Evolutionary conservation across 441 rosid species (phyloP).

Genomic region (Euphorbia schlechtendalii): DNA sequence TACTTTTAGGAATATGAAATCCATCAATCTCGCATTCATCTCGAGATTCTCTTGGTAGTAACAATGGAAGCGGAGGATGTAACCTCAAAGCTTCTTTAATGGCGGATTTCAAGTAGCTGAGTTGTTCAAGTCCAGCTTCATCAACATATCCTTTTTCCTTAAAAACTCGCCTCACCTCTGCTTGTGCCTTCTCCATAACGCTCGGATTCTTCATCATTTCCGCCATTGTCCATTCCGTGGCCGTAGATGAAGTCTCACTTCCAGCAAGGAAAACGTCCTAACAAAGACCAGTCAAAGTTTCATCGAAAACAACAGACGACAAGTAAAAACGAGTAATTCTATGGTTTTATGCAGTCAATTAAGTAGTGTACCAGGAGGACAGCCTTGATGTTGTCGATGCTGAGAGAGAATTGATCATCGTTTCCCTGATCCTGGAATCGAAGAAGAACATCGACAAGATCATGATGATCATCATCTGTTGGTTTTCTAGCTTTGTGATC

Average conservation of each 20-base stretch:
- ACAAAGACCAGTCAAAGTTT: background rate
- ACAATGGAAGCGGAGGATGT: background rate
- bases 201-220: conserved; percentile 1
- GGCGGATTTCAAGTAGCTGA: background rate
- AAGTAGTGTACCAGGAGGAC: background rate
- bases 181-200: no score
- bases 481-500: background rate
- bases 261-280: conserved; percentile 1
- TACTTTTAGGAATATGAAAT: background rate
- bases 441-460: conserved; percentile 8
- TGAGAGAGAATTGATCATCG: background rate
- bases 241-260: background rate
- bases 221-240: background rate
- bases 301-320: no score
- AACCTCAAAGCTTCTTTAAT: conserved; percentile 6
- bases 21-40: conserved; percentile 3
- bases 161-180: background rate
- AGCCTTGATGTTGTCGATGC: background rate
- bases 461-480: background rate
- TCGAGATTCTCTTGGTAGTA: background rate
- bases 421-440: background rate
- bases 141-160: background rate
- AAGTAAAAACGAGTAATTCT: no score
- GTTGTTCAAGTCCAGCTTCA: background rate
- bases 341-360: no score